Conservation (phyloP, 108 stramenopile genomes). For the Cyclostephanos invisitatus region DNA sequence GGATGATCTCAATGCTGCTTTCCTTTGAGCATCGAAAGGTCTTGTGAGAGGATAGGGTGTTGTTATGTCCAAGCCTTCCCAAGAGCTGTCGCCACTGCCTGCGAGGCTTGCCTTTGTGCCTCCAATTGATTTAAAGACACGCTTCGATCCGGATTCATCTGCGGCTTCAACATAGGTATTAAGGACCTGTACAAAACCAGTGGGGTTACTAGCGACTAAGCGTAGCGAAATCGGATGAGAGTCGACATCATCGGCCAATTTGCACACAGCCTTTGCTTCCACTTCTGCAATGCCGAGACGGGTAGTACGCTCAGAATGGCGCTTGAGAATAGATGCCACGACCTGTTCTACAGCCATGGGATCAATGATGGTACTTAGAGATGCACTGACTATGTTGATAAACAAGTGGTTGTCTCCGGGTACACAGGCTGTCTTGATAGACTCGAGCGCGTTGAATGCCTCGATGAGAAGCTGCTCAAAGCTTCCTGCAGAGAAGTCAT, state of each 20-base stretch:
- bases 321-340: slow-evolving; percentile 84
- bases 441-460: slow-evolving; percentile 90
- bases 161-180: slow-evolving; percentile 96
- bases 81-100: slow-evolving; percentile 83
- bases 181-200: slow-evolving; percentile 94
- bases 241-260: slow-evolving; percentile 61
- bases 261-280: slow-evolving; percentile 92
- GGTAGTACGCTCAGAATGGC: slow-evolving; percentile 81
- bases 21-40: slow-evolving; percentile 91
- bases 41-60: slow-evolving; percentile 92
- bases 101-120: slow-evolving; percentile 84
- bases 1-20: slow-evolving; percentile 81
- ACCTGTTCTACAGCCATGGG: slow-evolving; percentile 86
- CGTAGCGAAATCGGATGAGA: slow-evolving; percentile 90
- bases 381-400: slow-evolving; percentile 89
- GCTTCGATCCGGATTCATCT: slow-evolving; percentile 60
- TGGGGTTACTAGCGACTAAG: slow-evolving; percentile 94
- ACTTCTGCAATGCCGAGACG: slow-evolving; percentile 91
- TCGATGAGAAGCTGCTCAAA: slow-evolving; percentile 95
- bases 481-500: slow-evolving; percentile 70
- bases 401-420: slow-evolving; percentile 94
- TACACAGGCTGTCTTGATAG: slow-evolving; percentile 55
- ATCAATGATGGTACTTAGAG: slow-evolving; percentile 81
- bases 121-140: slow-evolving; percentile 87
- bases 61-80: slow-evolving; percentile 83